Evolutionary conservation across 2,329 filamentous ascomycete genomes (phyloP), one percentile per base, ranked within the genome.

Genomic region (Elsinoe batatas): DNA sequence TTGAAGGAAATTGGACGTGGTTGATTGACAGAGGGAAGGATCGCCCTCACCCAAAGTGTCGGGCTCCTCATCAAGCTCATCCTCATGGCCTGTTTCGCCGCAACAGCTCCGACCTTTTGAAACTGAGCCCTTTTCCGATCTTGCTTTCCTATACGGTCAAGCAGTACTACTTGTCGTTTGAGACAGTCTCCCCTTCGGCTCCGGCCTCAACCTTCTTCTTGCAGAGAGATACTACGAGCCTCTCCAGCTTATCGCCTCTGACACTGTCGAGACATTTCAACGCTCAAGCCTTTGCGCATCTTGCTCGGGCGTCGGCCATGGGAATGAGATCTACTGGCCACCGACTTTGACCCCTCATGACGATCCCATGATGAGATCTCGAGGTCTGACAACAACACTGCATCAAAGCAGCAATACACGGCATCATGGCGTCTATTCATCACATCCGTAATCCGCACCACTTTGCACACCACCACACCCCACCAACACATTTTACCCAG

Each of bases 291-390:
- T 18, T 20, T 13, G 40, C 26, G 40, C 40, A 22, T 22, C 26
- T 26, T 5, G 40, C 10, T 12, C 10, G 15, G 38, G 26, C 8
- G 26, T 30, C 26, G 26, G 26, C 26, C 26, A 30, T 30, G 26
- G 26, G 8, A 8, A 8, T 30, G 4, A 30, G 26, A 30, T 30
- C 26, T 30, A 7, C 26, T 30, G 26, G 8, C 26, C 26, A 30
- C 26, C 26, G 7, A 7, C 7, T 30, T 30, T 30, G 26, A 30
- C 26, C 26, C 26, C 7, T 15, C 18, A 51, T 51, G 47, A 51
- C 47, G 47, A 51, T 51, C 32, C 26, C 47, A 38, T 51, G 47
- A 51, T 51, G 47, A 51, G 47, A 51, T 51, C 12, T 17, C 44
- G 12, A 44, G 20, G 30, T 44, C 40, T 44, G 40, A 44, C 40